A percentile compares a stretch with the other conserved stretches of the same genome.
Evolutionary conservation across 495 filamentous ascomycete genomes (phyloP).

Genomic region (Corynascus novoguineensis): DNA sequence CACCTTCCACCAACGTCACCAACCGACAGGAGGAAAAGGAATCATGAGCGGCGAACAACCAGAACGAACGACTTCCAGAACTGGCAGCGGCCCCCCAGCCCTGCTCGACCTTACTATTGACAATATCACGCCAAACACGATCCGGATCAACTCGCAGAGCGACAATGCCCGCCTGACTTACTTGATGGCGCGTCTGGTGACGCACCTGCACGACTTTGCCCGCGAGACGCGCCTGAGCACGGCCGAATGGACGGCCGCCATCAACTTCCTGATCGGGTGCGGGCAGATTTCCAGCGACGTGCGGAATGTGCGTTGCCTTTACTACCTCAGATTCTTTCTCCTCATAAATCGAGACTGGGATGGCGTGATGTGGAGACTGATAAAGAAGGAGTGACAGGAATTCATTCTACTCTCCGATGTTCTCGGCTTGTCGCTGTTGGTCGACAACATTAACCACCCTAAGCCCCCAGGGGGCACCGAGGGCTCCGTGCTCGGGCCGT

Average conservation of each 20-base stretch:
- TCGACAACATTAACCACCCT: conserved; percentile 89
- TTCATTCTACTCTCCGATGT: conserved; percentile 93
- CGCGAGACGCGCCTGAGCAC: conserved; percentile 74
- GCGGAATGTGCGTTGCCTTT: conserved; percentile 34
- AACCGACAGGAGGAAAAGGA: too few species aligned
- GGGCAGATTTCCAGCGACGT: conserved; percentile 69
- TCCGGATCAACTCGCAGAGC: conserved; percentile 67
- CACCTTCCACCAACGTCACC: too few species aligned
- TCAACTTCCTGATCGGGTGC: conserved; percentile 65
- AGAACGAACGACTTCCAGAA: not conserved
- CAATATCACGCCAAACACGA: conserved; percentile 76
- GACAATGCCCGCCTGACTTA: conserved; percentile 62
- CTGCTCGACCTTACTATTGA: conserved; percentile 72
- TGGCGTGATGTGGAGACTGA: not conserved
- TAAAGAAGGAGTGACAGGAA: conserved; percentile 49
- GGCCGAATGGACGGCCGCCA: conserved; percentile 71
- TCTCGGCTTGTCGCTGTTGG: conserved; percentile 81
- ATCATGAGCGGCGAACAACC: not conserved
- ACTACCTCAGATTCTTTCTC: not conserved
- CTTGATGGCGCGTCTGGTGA: conserved; percentile 66
- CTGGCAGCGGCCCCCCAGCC: conserved; percentile 20
- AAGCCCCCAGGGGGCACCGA: conserved; percentile 72
- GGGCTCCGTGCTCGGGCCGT: conserved; percentile 85
- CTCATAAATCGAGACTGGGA: too few species aligned
- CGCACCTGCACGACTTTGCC: conserved; percentile 78